Percentiles rank a stretch among this genome's conserved stretches.
phyloP scores from a whole-genome alignment of 805 yeast genomes.

The Saccharomycopsis sp. region DNA sequence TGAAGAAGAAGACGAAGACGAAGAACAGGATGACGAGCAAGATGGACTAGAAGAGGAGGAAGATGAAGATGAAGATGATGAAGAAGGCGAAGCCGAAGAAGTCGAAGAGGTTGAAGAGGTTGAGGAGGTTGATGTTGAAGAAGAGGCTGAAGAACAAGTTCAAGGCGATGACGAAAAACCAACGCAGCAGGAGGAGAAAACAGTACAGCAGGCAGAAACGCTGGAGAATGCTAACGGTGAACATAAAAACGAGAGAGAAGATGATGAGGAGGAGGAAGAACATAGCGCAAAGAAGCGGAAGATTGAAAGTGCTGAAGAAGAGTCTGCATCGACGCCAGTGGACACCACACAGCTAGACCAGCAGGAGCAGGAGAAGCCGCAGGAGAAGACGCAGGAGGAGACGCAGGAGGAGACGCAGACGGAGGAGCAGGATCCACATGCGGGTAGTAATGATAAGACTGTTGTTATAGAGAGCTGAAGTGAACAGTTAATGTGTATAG shows the following conservation, averaged over 20 bases:
- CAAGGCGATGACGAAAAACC: constrained; percentile 25
- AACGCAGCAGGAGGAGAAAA: constrained; percentile 26
- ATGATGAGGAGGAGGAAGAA: constrained; percentile 21
- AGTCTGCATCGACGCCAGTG: constrained; percentile 16
- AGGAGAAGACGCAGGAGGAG: too few species aligned
- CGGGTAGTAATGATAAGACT: background rate
- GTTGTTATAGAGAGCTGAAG: background rate
- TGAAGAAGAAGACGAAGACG: constrained; percentile 52
- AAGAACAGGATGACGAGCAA: constrained; percentile 41
- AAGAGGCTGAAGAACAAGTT: constrained; percentile 27
- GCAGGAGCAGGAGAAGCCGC: background rate
- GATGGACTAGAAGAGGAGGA: constrained; percentile 38
- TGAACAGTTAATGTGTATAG: too few species aligned
- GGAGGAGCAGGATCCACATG: background rate
- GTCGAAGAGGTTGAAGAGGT: constrained; percentile 35
- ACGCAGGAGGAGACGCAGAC: too few species aligned
- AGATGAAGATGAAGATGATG: constrained; percentile 36
- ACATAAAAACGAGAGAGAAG: constrained; percentile 19
- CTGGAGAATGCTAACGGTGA: constrained; percentile 17
- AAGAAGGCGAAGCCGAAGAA: constrained; percentile 34
- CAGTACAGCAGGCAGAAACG: constrained; percentile 22
- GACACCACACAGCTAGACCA: constrained; percentile 16
- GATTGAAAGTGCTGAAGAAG: background rate
- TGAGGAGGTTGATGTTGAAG: constrained; percentile 30
- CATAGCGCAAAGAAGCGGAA: constrained; percentile 12